Evolutionary conservation across 2,329 filamentous ascomycete species (phyloP).

Genomic region (Fusarium sacchari): DNA sequence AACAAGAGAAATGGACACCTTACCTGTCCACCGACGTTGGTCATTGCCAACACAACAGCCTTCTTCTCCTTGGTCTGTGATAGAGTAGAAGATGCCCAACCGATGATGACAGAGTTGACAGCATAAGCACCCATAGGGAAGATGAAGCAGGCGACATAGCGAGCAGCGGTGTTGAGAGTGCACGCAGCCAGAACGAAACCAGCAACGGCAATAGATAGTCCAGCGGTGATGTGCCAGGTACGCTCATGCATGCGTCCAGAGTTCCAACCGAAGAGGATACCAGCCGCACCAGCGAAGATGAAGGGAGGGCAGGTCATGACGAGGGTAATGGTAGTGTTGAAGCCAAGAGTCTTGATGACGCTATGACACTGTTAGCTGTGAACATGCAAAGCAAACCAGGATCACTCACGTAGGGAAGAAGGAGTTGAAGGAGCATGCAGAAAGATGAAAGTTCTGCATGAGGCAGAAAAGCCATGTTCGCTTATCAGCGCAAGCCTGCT

Average conservation of each 20-base stretch:
- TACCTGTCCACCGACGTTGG: slow-evolving; percentile 56
- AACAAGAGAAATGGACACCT: rapidly evolving
- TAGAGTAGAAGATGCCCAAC: slow-evolving; percentile 56
- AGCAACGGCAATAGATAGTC: slow-evolving; percentile 53
- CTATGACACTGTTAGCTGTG: slow-evolving; percentile 17
- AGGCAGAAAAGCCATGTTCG: slow-evolving; percentile 63
- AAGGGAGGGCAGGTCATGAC: slow-evolving; percentile 64
- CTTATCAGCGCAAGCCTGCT: slow-evolving; percentile 59
- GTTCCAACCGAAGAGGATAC: slow-evolving; percentile 59
- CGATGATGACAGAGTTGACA: slow-evolving; percentile 59
- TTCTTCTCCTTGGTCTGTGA: slow-evolving; percentile 62
- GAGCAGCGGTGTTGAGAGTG: slow-evolving; percentile 51
- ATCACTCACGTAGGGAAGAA: slow-evolving; percentile 54
- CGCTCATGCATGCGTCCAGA: slow-evolving; percentile 60
- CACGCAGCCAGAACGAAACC: slow-evolving; percentile 55
- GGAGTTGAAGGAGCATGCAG: slow-evolving; percentile 58
- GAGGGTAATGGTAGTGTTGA: slow-evolving; percentile 60
- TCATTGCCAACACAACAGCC: slow-evolving; percentile 59
- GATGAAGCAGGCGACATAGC: slow-evolving; percentile 56
- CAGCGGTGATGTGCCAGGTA: slow-evolving; percentile 60
- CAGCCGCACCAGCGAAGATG: slow-evolving; percentile 58
- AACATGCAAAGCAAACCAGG: rapidly evolving
- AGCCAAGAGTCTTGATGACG: slow-evolving; percentile 60
- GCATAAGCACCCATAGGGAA: slow-evolving; percentile 56
- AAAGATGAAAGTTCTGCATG: slow-evolving; percentile 66